Percentiles rank a stretch among this genome's conserved stretches.
Evolutionary conservation across 2,329 filamentous ascomycete genomes (phyloP).

Genomic region (Paecilomyces sp.): DNA sequence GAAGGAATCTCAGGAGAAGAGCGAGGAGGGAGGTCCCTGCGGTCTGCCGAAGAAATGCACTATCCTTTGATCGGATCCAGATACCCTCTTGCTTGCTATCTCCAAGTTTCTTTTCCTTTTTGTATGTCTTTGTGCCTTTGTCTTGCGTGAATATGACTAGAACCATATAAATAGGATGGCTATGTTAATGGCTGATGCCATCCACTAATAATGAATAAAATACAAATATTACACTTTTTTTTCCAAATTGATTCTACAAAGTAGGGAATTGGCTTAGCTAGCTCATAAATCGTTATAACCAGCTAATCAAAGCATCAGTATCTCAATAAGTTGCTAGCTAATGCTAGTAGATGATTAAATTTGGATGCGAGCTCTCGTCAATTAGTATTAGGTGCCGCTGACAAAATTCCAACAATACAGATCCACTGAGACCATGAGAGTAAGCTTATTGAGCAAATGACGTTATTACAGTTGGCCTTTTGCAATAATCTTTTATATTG

Average conservation of each 20-base stretch:
- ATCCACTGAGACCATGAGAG: too few species aligned
- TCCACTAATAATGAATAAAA: background rate
- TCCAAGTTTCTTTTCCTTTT: background rate
- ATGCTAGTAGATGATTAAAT: too few species aligned
- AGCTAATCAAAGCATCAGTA: too few species aligned
- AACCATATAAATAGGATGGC: background rate
- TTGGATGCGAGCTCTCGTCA: too few species aligned
- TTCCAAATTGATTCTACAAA: too few species aligned
- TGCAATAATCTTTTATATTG: too few species aligned
- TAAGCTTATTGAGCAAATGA: too few species aligned
- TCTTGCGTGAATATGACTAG: background rate
- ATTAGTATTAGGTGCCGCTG: too few species aligned
- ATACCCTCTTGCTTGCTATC: constrained; percentile 7
- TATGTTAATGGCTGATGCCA: background rate
- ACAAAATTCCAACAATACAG: too few species aligned
- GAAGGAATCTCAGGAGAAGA: constrained; percentile 43
- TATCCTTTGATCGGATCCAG: constrained; percentile 47
- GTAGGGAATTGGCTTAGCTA: too few species aligned
- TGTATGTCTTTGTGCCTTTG: constrained; percentile 7
- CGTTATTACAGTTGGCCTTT: background rate
- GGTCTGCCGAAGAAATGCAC: constrained; percentile 69
- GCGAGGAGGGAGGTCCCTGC: constrained; percentile 57
- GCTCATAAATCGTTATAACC: too few species aligned
- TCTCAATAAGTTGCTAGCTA: too few species aligned
- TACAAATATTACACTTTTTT: background rate